Conservation (phyloP, 169 alveolate species). For the Theileria equi region DNA sequence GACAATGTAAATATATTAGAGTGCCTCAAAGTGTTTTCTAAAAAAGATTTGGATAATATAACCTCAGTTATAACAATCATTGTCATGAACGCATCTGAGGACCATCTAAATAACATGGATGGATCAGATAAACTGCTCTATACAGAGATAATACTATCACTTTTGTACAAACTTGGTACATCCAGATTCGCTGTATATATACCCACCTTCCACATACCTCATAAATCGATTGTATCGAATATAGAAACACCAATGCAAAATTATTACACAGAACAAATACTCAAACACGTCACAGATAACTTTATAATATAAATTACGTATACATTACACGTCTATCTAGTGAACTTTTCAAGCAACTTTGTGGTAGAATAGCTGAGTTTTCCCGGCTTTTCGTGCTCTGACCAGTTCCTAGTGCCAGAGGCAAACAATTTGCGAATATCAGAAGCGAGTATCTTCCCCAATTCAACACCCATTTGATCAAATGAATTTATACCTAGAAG, state of each 20-base stretch:
- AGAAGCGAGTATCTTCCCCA: constrained; percentile 81
- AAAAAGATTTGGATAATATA: constrained; percentile 29
- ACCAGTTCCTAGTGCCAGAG: constrained; percentile 30
- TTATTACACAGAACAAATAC: constrained; percentile 27
- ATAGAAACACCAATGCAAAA: constrained; percentile 1
- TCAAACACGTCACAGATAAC: constrained; percentile 13
- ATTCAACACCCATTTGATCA: constrained; percentile 98
- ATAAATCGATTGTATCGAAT: constrained; percentile 35
- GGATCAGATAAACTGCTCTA: constrained; percentile 15
- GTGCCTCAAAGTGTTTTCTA: constrained; percentile 5
- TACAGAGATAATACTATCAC: constrained; percentile 42
- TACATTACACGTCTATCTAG: background rate
- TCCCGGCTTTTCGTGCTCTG: constrained; percentile 35
- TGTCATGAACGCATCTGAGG: constrained; percentile 12
- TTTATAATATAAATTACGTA: constrained; percentile 3
- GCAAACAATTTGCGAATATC: constrained; percentile 68
- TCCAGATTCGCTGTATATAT: constrained; percentile 53
- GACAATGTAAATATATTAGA: constrained; percentile 9
- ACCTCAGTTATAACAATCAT: constrained; percentile 10
- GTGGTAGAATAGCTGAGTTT: constrained; percentile 62
- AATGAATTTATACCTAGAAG: constrained; percentile 94
- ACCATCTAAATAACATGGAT: constrained; percentile 1
- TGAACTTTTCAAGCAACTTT: constrained; percentile 18
- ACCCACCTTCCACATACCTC: constrained; percentile 57
- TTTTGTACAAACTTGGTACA: constrained; percentile 7